Conservation (phyloP, 352 stramenopile genomes). For the Phytophthora podocarpi region DNA sequence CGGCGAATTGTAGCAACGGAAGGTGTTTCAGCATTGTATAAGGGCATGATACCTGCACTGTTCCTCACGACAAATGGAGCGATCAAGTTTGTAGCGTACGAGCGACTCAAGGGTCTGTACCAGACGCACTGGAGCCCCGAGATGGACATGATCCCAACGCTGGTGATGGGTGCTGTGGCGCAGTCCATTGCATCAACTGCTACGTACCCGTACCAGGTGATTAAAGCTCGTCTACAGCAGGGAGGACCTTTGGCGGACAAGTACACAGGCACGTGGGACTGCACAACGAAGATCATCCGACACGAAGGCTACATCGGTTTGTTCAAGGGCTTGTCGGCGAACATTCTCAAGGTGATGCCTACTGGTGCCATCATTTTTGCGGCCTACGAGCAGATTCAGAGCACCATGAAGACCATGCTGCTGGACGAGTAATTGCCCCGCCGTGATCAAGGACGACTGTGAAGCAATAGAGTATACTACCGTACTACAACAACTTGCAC, state of each 20-base stretch:
- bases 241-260: slow-evolving; percentile 75
- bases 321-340: slow-evolving; percentile 96
- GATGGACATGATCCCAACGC: slow-evolving; percentile 72
- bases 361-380: slow-evolving; percentile 95
- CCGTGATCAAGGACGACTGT: background rate
- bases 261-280: slow-evolving; percentile 92
- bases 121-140: slow-evolving; percentile 60
- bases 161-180: slow-evolving; percentile 81
- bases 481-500: slow-evolving; percentile 21
- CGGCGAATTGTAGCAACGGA: slow-evolving; percentile 95
- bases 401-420: slow-evolving; percentile 50
- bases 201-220: slow-evolving; percentile 97
- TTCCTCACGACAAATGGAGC: slow-evolving; percentile 97
- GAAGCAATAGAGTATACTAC: slow-evolving; percentile 34
- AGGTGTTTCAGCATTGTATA: slow-evolving; percentile 94
- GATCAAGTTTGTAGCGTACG: slow-evolving; percentile 93
- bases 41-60: slow-evolving; percentile 94
- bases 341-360: slow-evolving; percentile 96
- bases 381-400: slow-evolving; percentile 85
- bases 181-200: slow-evolving; percentile 84
- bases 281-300: slow-evolving; percentile 88
- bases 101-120: slow-evolving; percentile 72
- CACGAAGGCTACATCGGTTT: slow-evolving; percentile 93
- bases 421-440: slow-evolving; percentile 41
- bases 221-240: slow-evolving; percentile 97